Evolutionary conservation across 495 filamentous ascomycete genomes (phyloP).

Genomic region (Rhypophila decipiens): DNA sequence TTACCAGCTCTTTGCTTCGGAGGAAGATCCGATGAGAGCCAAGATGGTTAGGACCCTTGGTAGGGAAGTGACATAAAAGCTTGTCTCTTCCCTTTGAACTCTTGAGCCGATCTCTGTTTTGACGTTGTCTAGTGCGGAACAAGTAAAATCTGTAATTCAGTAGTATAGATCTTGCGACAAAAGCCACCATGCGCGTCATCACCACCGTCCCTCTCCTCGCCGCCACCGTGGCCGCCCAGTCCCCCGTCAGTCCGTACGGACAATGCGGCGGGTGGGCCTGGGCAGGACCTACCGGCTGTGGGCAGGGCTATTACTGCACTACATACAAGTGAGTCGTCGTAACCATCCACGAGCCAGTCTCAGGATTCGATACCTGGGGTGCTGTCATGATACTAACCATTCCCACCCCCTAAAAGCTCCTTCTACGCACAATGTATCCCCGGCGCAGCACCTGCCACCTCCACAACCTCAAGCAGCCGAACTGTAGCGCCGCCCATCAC

Average conservation of each 20-base stretch:
- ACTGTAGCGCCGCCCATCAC: neutral
- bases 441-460: slow-evolving; percentile 4
- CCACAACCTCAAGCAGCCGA: neutral
- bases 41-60: no score
- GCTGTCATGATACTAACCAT: neutral
- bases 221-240: slow-evolving; percentile 12
- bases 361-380: no score
- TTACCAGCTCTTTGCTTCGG: no score
- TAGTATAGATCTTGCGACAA: neutral
- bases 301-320: slow-evolving; percentile 12
- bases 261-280: slow-evolving; percentile 15
- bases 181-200: slow-evolving; percentile 12
- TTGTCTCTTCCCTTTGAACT: neutral
- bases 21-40: no score
- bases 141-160: neutral
- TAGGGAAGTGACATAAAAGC: neutral
- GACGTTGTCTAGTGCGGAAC: neutral
- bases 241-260: slow-evolving; percentile 15
- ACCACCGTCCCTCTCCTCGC: slow-evolving; percentile 8
- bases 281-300: slow-evolving; percentile 6
- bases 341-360: neutral
- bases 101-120: neutral
- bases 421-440: slow-evolving; percentile 16
- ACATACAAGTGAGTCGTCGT: slow-evolving; percentile 11
- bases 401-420: neutral